Evolutionary conservation across 805 yeast genomes (phyloP).

Genomic region (Teunomyces panamensis): DNA sequence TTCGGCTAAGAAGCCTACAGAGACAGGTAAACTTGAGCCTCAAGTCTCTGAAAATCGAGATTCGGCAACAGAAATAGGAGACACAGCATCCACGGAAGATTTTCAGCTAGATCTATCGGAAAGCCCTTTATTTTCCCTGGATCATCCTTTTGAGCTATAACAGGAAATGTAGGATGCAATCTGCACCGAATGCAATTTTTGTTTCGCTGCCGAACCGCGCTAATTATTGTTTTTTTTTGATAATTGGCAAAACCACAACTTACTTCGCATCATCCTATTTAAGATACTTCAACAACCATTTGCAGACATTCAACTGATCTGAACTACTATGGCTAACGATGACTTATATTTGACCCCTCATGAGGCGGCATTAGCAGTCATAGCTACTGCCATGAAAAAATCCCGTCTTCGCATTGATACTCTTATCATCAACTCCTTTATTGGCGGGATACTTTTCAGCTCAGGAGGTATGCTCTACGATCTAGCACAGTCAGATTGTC

Average conservation of each 20-base stretch:
- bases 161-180: background rate
- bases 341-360: slow-evolving; percentile 63
- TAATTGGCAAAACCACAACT: background rate
- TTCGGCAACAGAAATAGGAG: background rate
- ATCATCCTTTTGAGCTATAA: background rate
- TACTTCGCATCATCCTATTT: background rate
- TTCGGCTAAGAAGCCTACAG: background rate
- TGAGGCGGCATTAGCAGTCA: slow-evolving; percentile 80
- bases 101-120: slow-evolving; percentile 3
- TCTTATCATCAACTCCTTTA: slow-evolving; percentile 57
- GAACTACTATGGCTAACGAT: slow-evolving; percentile 20
- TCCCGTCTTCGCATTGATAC: slow-evolving; percentile 62
- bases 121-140: slow-evolving; percentile 5
- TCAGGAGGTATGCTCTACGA: slow-evolving; percentile 72
- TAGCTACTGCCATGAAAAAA: slow-evolving; percentile 83
- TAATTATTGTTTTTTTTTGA: background rate
- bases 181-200: background rate
- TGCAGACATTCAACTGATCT: background rate
- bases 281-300: background rate
- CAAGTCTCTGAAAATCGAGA: too few relatives aligned
- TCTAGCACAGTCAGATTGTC: slow-evolving; percentile 51
- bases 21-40: too few relatives aligned
- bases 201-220: background rate
- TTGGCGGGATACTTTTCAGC: slow-evolving; percentile 69
- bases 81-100: background rate